A percentile compares a stretch with the other conserved stretches of the same genome.
phyloP scores from a whole-genome alignment of 108 stramenopile genomes.

The Licmophora abbreviata region DNA sequence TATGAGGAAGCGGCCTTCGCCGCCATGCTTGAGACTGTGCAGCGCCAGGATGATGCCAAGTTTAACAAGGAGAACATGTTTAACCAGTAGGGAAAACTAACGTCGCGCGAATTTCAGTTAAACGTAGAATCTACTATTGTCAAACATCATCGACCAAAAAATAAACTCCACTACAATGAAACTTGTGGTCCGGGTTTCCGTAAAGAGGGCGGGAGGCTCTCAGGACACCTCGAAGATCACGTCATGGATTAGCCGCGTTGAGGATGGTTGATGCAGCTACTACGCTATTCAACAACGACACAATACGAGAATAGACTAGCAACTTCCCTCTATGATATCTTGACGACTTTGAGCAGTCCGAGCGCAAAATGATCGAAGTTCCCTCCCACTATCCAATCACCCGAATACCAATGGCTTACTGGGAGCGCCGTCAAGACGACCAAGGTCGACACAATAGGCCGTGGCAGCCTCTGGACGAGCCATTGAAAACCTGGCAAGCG shows the following conservation, averaged over 20 bases:
- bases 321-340: constrained; percentile 8
- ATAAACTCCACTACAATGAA: too few relatives aligned
- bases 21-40: constrained; percentile 74
- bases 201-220: too few relatives aligned
- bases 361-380: constrained; percentile 31
- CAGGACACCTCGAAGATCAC: too few relatives aligned
- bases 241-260: too few relatives aligned
- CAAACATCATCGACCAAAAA: too few relatives aligned
- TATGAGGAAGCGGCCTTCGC: constrained; percentile 77
- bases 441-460: constrained; percentile 19
- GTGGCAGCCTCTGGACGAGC: constrained; percentile 26
- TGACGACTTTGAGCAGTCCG: constrained; percentile 16
- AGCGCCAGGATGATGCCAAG: constrained; percentile 61
- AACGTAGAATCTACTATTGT: too few relatives aligned
- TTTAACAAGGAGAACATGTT: constrained; percentile 14
- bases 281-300: too few relatives aligned
- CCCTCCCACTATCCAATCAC: constrained; percentile 37
- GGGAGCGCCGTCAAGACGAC: constrained; percentile 34
- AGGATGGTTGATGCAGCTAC: too few relatives aligned
- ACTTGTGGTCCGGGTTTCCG: too few relatives aligned
- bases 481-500: constrained; percentile 18
- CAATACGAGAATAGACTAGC: too few relatives aligned
- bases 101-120: too few relatives aligned
- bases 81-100: too few relatives aligned
- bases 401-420: constrained; percentile 41